A percentile compares a stretch with the other conserved stretches of the same genome.
phyloP scores from a whole-genome alignment of 352 stramenopile species.

The Pythium periplocum region DNA sequence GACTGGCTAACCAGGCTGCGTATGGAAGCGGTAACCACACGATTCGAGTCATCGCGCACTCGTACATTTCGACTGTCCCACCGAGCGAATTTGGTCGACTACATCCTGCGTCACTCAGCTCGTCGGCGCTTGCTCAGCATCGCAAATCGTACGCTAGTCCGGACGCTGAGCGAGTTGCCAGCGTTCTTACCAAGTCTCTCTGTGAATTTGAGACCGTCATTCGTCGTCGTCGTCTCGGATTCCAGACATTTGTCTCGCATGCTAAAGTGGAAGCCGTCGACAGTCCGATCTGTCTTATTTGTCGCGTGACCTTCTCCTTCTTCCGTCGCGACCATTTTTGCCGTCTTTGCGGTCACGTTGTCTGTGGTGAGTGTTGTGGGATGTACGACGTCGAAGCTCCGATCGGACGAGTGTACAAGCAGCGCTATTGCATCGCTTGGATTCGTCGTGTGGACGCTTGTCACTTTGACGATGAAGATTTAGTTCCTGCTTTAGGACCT shows the following conservation, averaged over 20 bases:
- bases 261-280: constrained; percentile 13
- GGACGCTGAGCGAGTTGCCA: constrained; percentile 18
- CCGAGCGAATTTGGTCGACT: background rate
- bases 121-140: background rate
- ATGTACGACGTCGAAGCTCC: constrained; percentile 18
- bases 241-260: constrained; percentile 23
- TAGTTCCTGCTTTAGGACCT: constrained; percentile 32
- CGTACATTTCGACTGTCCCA: constrained; percentile 19
- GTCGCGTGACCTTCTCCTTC: constrained; percentile 25
- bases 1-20: constrained; percentile 10
- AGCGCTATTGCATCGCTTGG: constrained; percentile 26
- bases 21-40: constrained; percentile 27
- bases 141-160: background rate
- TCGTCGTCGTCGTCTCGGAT: constrained; percentile 23
- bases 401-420: constrained; percentile 11
- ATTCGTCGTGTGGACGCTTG: constrained; percentile 18
- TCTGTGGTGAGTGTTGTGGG: constrained; percentile 23
- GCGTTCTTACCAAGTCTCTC: constrained; percentile 20
- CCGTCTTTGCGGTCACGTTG: constrained; percentile 34
- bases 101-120: background rate
- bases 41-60: constrained; percentile 39
- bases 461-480: constrained; percentile 29
- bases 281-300: constrained; percentile 20
- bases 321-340: constrained; percentile 23
- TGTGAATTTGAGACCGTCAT: constrained; percentile 17